A percentile compares a stretch with the other conserved stretches of the same genome.
Conservation (phyloP, 2,329 filamentous ascomycete genomes). For the Delphinella strobiligena region DNA sequence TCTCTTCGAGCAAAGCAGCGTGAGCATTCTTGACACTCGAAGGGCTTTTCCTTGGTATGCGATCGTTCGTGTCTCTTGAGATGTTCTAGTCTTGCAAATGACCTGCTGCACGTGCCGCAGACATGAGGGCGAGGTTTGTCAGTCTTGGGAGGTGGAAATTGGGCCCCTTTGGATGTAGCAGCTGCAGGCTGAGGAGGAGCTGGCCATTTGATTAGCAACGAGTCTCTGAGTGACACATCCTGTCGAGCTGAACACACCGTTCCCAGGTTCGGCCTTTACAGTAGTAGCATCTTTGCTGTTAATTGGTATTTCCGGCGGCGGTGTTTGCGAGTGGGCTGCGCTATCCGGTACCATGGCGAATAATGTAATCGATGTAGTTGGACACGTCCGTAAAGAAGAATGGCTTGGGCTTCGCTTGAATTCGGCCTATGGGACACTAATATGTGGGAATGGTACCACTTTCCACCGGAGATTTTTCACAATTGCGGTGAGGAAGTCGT, state of each 20-base stretch:
- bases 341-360: neutral
- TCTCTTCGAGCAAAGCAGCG: constrained; percentile 92
- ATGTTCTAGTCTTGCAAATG: constrained; percentile 90
- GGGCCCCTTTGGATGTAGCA: neutral
- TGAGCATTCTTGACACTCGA: constrained; percentile 89
- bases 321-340: neutral
- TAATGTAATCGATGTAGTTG: neutral
- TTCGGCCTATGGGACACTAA: too few species aligned
- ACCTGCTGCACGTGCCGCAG: constrained; percentile 80
- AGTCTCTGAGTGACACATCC: too few species aligned
- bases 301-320: neutral
- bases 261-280: neutral
- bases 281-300: neutral
- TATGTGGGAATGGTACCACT: too few species aligned
- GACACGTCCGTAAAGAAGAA: neutral
- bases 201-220: too few species aligned
- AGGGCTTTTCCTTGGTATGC: constrained; percentile 98
- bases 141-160: constrained; percentile 77
- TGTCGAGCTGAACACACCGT: too few species aligned
- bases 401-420: too few species aligned
- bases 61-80: constrained; percentile 94
- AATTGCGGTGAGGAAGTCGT: too few species aligned
- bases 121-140: constrained; percentile 95
- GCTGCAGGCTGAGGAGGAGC: neutral
- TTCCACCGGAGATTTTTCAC: too few species aligned